Evolutionary conservation across 805 yeast species (phyloP).

Genomic region (Torulaspora maleeae): DNA sequence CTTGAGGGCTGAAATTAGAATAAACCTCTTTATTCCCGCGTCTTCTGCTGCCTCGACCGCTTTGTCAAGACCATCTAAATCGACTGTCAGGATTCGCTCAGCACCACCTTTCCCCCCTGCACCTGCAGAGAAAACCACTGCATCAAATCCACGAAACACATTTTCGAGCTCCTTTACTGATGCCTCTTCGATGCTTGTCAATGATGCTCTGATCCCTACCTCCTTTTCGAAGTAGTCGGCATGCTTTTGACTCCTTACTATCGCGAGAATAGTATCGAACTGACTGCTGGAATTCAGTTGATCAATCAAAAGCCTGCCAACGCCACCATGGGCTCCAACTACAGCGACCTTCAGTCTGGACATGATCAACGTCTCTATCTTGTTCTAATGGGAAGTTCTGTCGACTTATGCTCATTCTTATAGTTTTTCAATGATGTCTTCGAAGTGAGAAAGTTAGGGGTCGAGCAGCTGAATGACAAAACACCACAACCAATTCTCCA

Average conservation of each 20-base stretch:
- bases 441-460: neutral
- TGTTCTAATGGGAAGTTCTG: too few relatives aligned
- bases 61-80: slow-evolving; percentile 57
- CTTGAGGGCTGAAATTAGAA: slow-evolving; percentile 53
- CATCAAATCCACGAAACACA: slow-evolving; percentile 45
- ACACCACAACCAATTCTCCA: neutral
- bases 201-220: slow-evolving; percentile 37
- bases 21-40: slow-evolving; percentile 42
- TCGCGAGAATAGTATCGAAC: slow-evolving; percentile 40
- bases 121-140: slow-evolving; percentile 59
- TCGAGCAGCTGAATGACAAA: neutral
- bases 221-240: slow-evolving; percentile 37
- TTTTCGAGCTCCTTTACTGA: slow-evolving; percentile 35
- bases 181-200: slow-evolving; percentile 40
- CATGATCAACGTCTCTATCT: neutral
- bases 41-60: slow-evolving; percentile 49
- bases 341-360: slow-evolving; percentile 38
- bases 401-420: too few relatives aligned
- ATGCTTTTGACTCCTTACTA: slow-evolving; percentile 47
- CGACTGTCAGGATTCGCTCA: slow-evolving; percentile 46
- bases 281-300: slow-evolving; percentile 30
- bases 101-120: slow-evolving; percentile 51
- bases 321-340: slow-evolving; percentile 59
- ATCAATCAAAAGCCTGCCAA: slow-evolving; percentile 47
- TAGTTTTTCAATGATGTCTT: too few relatives aligned